Evolutionary conservation across 1,139 yeast genomes (phyloP).

Genomic region (Sugiyamaella castrensis): DNA sequence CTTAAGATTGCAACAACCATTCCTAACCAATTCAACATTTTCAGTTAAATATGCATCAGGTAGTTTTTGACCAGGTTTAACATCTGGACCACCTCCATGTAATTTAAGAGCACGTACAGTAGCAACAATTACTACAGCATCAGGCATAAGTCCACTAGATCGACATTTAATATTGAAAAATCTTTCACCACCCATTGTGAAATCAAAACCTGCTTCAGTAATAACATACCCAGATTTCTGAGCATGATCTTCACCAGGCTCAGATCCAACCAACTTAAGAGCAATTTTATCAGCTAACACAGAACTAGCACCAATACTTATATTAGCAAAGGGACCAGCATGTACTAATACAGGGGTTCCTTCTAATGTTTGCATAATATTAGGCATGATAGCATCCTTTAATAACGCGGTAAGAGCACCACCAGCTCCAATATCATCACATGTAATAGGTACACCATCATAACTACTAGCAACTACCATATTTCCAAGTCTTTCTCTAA

Average conservation of each 20-base stretch:
- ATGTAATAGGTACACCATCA: conserved; percentile 85
- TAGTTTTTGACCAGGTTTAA: conserved; percentile 89
- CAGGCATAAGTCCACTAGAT: conserved; percentile 86
- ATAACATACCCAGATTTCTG: conserved; percentile 86
- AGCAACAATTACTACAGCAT: conserved; percentile 91
- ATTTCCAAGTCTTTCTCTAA: conserved; percentile 86
- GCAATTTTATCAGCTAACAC: conserved; percentile 96
- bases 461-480: conserved; percentile 86
- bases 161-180: conserved; percentile 96
- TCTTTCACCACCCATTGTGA: conserved; percentile 99
- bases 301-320: conserved; percentile 94
- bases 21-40: conserved; percentile 75
- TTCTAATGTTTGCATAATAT: conserved; percentile 95
- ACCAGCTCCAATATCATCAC: conserved; percentile 95
- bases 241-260: conserved; percentile 49
- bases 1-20: conserved; percentile 85
- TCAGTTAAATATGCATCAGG: conserved; percentile 85
- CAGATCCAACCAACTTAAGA: conserved; percentile 82
- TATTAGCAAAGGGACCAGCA: conserved; percentile 98
- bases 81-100: conserved; percentile 99
- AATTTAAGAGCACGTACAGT: conserved; percentile 96
- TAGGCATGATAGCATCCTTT: conserved; percentile 97
- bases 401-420: conserved; percentile 95
- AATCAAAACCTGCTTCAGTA: conserved; percentile 97
- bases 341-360: conserved; percentile 98